These are phyloP conservation scores for Aureobasidium leucospermi DNA, from an alignment of 2,329 filamentous ascomycete species.

Conservation along the genomic window DNA sequence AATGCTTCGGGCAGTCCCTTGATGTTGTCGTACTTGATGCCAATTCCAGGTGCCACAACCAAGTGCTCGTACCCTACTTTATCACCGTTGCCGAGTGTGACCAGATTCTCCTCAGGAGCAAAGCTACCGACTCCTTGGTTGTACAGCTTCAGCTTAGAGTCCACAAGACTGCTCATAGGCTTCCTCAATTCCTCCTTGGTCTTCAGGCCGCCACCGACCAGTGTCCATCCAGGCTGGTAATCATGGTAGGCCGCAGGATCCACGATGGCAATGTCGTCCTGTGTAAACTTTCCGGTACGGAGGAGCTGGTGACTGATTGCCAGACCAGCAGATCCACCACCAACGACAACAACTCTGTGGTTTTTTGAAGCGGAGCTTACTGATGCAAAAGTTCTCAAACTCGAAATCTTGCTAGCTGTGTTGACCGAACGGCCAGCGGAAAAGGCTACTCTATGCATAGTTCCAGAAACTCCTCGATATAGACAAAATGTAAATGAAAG, in stretches of 20 bases:
- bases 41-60: slow-evolving; percentile 47
- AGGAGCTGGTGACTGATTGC: slow-evolving; percentile 62
- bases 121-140: slow-evolving; percentile 45
- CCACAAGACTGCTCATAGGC: slow-evolving; percentile 45
- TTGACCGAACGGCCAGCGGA: slow-evolving; percentile 3
- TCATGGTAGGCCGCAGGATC: slow-evolving; percentile 58
- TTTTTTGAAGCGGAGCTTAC: slow-evolving; percentile 32
- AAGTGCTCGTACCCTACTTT: slow-evolving; percentile 57
- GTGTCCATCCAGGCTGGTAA: slow-evolving; percentile 64
- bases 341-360: slow-evolving; percentile 61
- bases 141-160: slow-evolving; percentile 57
- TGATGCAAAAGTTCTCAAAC: slow-evolving; percentile 1
- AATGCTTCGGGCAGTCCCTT: slow-evolving; percentile 25
- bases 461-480: not conserved
- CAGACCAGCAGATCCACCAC: slow-evolving; percentile 59
- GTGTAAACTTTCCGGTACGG: slow-evolving; percentile 47
- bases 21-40: slow-evolving; percentile 17
- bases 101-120: slow-evolving; percentile 47
- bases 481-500: not conserved
- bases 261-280: slow-evolving; percentile 56
- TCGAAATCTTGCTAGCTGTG: not conserved
- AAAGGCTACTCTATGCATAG: slow-evolving; percentile 1
- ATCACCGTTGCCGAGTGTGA: slow-evolving; percentile 50
- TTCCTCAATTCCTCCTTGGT: slow-evolving; percentile 51
- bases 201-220: slow-evolving; percentile 61